These are phyloP conservation scores for Fusarium bactridioides DNA, from an alignment of 2,329 filamentous ascomycete genomes.

Conservation along the genomic window DNA sequence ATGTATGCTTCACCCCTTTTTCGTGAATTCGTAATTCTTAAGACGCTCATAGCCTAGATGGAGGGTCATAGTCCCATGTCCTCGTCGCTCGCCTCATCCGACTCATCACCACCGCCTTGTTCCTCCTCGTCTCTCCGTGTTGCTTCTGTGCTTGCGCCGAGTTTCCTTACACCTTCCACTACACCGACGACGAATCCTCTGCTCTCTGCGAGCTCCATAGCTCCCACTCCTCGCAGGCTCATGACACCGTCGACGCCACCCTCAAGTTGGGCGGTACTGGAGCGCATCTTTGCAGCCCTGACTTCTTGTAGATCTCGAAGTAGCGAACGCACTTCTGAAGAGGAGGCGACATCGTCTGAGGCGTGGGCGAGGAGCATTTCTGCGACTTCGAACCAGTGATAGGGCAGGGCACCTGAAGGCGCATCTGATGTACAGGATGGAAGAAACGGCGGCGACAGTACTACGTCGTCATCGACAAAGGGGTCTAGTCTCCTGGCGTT, in stretches of 20 bases:
- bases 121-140: conserved; percentile 80
- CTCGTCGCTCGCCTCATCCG: conserved; percentile 66
- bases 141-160: conserved; percentile 83
- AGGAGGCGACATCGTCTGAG: conserved; percentile 78
- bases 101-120: conserved; percentile 66
- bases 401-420: conserved; percentile 77
- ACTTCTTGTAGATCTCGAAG: conserved; percentile 87
- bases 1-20: neutral
- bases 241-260: conserved; percentile 76
- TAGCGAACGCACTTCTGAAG: conserved; percentile 77
- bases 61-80: conserved; percentile 57
- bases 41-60: neutral
- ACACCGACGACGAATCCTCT: conserved; percentile 85
- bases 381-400: conserved; percentile 93
- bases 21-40: neutral
- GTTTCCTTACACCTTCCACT: conserved; percentile 84
- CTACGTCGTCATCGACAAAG: conserved; percentile 39
- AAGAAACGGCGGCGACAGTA: conserved; percentile 78
- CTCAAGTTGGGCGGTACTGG: conserved; percentile 75
- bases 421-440: conserved; percentile 75
- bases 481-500: conserved; percentile 49
- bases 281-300: conserved; percentile 86
- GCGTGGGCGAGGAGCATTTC: conserved; percentile 88
- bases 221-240: conserved; percentile 77
- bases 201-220: conserved; percentile 91